These are phyloP conservation scores for Corynespora cassiicola DNA, from an alignment of 2,329 filamentous ascomycete genomes.

Conservation along the genomic window DNA sequence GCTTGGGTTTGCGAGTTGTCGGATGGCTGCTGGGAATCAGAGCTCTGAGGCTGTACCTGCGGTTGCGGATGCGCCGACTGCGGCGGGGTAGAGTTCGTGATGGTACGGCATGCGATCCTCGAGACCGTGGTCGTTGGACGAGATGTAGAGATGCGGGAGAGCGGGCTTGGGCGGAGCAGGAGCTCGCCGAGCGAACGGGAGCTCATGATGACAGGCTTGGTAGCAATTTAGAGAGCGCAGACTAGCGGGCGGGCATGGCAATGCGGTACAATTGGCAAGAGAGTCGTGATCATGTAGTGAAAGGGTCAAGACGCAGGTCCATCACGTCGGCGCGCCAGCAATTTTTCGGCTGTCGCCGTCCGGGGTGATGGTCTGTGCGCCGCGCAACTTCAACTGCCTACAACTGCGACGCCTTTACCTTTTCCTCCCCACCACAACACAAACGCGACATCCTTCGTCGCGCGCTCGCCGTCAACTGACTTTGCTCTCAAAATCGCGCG, in stretches of 20 bases:
- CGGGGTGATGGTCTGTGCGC: no score
- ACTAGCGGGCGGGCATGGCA: no score
- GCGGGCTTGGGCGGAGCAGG: conserved; percentile 36
- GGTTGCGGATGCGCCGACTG: conserved; percentile 17
- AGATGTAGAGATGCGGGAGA: conserved; percentile 23
- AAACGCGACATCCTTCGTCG: no score
- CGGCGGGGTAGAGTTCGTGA: conserved; percentile 7
- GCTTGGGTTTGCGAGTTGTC: conserved; percentile 8
- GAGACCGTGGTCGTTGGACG: conserved; percentile 8
- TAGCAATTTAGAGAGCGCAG: not conserved
- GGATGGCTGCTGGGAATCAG: no score
- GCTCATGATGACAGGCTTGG: conserved; percentile 27
- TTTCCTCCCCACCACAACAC: conserved; percentile 14
- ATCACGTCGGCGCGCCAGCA: conserved; percentile 20
- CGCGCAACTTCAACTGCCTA: no score
- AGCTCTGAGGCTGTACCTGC: conserved; percentile 7
- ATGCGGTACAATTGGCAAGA: no score
- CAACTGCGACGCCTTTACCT: no score
- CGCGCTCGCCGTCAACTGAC: no score
- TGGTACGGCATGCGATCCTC: conserved; percentile 22
- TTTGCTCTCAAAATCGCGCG: no score
- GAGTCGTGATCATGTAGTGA: conserved; percentile 5
- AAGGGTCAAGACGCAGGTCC: conserved; percentile 1
- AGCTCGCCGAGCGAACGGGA: conserved; percentile 39
- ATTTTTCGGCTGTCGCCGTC: no score